Base-by-base conservation (phyloP, 2,329 filamentous ascomycete species). In the Seiridium cupressi region DNA sequence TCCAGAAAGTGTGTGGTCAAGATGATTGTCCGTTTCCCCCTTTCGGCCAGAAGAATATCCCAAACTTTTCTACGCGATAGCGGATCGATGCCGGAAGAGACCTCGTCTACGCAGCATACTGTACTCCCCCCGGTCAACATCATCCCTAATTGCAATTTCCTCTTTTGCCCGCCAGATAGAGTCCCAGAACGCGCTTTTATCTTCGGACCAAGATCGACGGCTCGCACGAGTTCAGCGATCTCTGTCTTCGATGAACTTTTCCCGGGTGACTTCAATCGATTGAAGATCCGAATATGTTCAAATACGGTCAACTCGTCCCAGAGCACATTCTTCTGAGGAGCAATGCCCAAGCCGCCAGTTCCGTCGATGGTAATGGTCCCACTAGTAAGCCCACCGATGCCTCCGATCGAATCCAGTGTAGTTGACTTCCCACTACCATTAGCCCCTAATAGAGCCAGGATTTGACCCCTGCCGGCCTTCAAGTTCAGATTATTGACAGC, bases 1-100 rank as follows among this genome's bases (percentile, higher is more conserved):
- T 97, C 94, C 7, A 97, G 81, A 73, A 97, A 97, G 73, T 97
- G 94, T 0, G 93, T 97, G 0, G 93, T 97, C 60, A 97, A 75
- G 47, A 97, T 85, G 67, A 97, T 90, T 0, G 93, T 96, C 47
- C 93, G 82, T 61, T 82, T 82, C 26, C 92, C 93, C 60, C 93
- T 86, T 73, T 97, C 93, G 1, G 90, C 90, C 10, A 97, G 80
- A 31, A 97, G 79, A 61, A 97, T 97, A 66, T 97, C 92, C 93
- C 93, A 97, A 32, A 97, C 91, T 76, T 96, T 97, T 35, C 93
- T 81, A 58, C 94, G 83, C 26, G 90, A 93, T 1, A 97, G 78
- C 0, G 94, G 93, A 70, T 97, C 93, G 26, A 97, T 82, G 11
- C 93, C 94, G 61, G 89, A 93, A 44, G 90, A 93, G 11, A 97